Evolutionary conservation across 176 grass and related monocot species (phyloP).

Genomic region (Zizania latifolia): DNA sequence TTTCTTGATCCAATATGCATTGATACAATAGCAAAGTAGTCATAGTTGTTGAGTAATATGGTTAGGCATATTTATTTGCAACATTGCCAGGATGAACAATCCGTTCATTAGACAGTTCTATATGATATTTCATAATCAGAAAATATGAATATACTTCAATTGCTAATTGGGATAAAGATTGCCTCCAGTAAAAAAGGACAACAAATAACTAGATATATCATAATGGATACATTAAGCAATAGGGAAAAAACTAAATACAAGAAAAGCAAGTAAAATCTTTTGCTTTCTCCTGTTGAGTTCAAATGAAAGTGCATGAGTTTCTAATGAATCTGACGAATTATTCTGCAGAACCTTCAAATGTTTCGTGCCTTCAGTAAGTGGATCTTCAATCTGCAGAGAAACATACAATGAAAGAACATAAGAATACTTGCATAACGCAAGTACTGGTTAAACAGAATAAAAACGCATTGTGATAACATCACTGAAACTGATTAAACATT

Average conservation of each 20-base stretch:
- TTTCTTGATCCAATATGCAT: too few relatives aligned
- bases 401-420: background rate
- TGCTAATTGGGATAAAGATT: background rate
- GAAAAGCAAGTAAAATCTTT: constrained; percentile 93
- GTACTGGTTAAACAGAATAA: background rate
- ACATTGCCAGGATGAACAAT: background rate
- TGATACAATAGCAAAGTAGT: too few relatives aligned
- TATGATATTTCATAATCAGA: background rate
- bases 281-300: constrained; percentile 96
- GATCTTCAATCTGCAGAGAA: constrained; percentile 73
- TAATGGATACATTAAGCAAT: background rate
- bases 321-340: constrained; percentile 79
- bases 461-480: background rate
- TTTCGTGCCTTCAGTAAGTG: constrained; percentile 77
- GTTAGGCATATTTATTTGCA: constrained; percentile 4
- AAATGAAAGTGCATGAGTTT: constrained; percentile 92
- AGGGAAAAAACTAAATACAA: constrained; percentile 47
- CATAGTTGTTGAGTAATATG: too few relatives aligned
- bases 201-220: background rate
- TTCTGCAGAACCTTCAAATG: constrained; percentile 93
- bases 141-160: background rate
- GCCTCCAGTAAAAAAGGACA: background rate
- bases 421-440: background rate
- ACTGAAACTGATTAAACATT: background rate
- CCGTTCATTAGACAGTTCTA: background rate